Evolutionary conservation across 108 stramenopile species (phyloP).

Genomic region (Cyclotella cryptica): DNA sequence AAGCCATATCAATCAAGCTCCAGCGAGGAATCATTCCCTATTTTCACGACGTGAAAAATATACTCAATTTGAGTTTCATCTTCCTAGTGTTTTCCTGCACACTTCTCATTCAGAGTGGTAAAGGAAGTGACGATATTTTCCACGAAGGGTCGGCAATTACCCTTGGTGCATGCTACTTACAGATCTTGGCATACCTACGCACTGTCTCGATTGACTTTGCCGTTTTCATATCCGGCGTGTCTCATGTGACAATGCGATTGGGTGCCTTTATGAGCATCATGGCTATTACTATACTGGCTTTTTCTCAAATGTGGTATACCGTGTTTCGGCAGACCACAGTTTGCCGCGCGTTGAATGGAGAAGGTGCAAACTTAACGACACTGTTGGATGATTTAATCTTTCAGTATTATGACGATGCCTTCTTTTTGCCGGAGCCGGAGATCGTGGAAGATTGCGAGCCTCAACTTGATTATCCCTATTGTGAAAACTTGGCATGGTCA

Average conservation of each 20-base stretch:
- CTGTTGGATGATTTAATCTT: slow-evolving; percentile 11
- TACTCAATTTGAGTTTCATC: slow-evolving; percentile 74
- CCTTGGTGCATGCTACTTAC: slow-evolving; percentile 67
- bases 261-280: slow-evolving; percentile 75
- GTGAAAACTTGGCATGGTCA: slow-evolving; percentile 51
- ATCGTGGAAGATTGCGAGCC: slow-evolving; percentile 40
- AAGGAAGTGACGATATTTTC: slow-evolving; percentile 46
- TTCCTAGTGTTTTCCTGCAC: slow-evolving; percentile 65
- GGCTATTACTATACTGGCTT: slow-evolving; percentile 75
- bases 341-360: slow-evolving; percentile 28
- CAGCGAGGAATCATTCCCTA: slow-evolving; percentile 58
- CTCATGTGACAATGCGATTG: slow-evolving; percentile 67
- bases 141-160: slow-evolving; percentile 71
- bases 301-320: slow-evolving; percentile 86
- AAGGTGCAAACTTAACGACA: background rate
- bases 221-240: slow-evolving; percentile 77
- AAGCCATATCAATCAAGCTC: slow-evolving; percentile 61
- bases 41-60: slow-evolving; percentile 70
- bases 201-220: slow-evolving; percentile 80
- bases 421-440: background rate
- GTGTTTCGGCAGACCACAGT: slow-evolving; percentile 61
- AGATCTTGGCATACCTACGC: slow-evolving; percentile 78
- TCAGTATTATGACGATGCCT: slow-evolving; percentile 26
- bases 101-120: slow-evolving; percentile 58
- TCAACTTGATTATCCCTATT: slow-evolving; percentile 22